Base-by-base conservation (phyloP, 2,329 filamentous ascomycete species). In the Cytospora leucostoma region DNA sequence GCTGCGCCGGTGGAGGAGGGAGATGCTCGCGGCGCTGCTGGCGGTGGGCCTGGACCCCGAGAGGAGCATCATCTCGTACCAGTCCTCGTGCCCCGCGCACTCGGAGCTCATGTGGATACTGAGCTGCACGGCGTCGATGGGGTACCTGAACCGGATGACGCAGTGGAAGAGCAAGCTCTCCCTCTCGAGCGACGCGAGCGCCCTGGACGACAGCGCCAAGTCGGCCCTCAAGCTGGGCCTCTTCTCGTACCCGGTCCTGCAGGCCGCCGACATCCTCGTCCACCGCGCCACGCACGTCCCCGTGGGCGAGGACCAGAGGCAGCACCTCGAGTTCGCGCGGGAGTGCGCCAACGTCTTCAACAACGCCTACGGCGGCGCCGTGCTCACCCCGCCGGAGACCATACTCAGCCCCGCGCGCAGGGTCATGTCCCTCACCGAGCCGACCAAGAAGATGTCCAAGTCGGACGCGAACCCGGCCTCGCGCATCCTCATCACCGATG, bases 101-200 rank as follows among this genome's bases (percentile, higher is more conserved):
- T 80, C 90, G 4, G 93, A 98, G 76, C 82, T 99, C 67, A 96
- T 97, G 91, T 99, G 95, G 95, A 93, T 98, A 72, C 78, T 99
- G 66, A 94, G 92, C 72, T 97, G 93, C 68, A 90, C 91, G 59
- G 91, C 95, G 32, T 94, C 91, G 6, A 93, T 95, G 76, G 95
- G 95, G 47, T 96, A 97, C 76, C 80, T 99, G n/a, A 90, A 90
- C 11, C 84, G 95, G n/a, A 99, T 99, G 95, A 98, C 95, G 34
- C 95, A 98, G 76, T 99, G 95, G 93, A 99, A 99, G 90, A 91
- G 86, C 75, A 96, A 96, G 75, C 78, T 95, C 19, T 81, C 87
- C 21, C 74, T 93, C 21, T 77, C 83, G 11, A 80, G 88, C 21
- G 79, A 86, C 63, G 80, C 84, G 3, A 82, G 80, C 8, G 76